Base-by-base conservation (phyloP, 2,329 filamentous ascomycete species). In the Fusarium bactridioides region DNA sequence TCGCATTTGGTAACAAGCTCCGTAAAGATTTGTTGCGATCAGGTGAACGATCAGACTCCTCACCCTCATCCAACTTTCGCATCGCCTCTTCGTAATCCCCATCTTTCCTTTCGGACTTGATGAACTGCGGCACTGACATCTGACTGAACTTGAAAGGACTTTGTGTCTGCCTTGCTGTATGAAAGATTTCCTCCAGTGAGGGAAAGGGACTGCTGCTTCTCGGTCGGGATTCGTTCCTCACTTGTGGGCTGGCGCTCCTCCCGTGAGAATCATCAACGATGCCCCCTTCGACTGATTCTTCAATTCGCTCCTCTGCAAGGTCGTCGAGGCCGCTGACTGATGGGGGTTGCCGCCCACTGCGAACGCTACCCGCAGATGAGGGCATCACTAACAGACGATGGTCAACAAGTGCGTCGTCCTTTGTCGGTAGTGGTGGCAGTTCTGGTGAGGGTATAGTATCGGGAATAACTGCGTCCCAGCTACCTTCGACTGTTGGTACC, bases 261-360 rank as follows among this genome's bases (percentile, higher is more conserved):
- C 70, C 61, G 21, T 67, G 62, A 45, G 51, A 54, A n/a, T 67
- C 65, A 9, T 65, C 68, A 11, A 74, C 47, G 10, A 74, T 76
- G 27, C 77, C 78, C 11, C 70, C 71, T 21, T 77, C 73, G 4
- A 77, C 45, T 6, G 72, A 76, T 15, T 77, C 71, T 25, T 66
- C 67, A 50, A 75, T 38, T 25, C 44, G 56, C 21, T 75, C 68
- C 38, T 77, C 74, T 1, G 79, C 72, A 2, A 80, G 78, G 7
- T 81, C 76, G 23, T 72, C 67, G 43, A 80, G 80, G 43, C 79
- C 76, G 40, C 83, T 81, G 18, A 81, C 77, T 10, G 82, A 83
- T 62, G 87, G 85, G 7, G 84, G 83, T 64, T 89, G 88, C 19
- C 86, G 83, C 29, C 86, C 87, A 74, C 84, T 88, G 66, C 51